Conservation (phyloP, 805 yeast genomes). For the Yarrowia osloensis region DNA sequence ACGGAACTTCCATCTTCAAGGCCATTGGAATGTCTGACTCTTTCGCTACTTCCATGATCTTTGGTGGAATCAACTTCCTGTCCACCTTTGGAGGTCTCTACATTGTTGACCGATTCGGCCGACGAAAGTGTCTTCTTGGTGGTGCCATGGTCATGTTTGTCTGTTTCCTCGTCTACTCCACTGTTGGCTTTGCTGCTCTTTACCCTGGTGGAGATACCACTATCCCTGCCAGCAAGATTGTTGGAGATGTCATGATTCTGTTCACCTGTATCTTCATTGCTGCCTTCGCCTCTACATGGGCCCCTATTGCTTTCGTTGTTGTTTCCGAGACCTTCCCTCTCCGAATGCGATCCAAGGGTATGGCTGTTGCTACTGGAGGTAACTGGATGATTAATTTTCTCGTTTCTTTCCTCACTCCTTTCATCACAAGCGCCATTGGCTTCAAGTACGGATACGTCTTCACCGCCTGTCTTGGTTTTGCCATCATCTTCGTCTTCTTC, state of each 20-base stretch:
- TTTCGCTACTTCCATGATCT: slow-evolving; percentile 55
- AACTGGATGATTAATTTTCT: slow-evolving; percentile 51
- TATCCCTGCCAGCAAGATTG: slow-evolving; percentile 41
- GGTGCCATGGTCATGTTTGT: slow-evolving; percentile 54
- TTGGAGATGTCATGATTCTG: slow-evolving; percentile 57
- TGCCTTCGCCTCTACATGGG: slow-evolving; percentile 60
- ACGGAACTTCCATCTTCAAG: slow-evolving; percentile 59
- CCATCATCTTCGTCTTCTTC: slow-evolving; percentile 69
- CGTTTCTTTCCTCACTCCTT: slow-evolving; percentile 69
- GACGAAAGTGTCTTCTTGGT: slow-evolving; percentile 50
- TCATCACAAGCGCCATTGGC: slow-evolving; percentile 60
- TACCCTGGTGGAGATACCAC: slow-evolving; percentile 43
- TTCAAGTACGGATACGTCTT: slow-evolving; percentile 67
- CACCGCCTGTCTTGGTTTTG: slow-evolving; percentile 60
- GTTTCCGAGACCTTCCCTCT: slow-evolving; percentile 66
- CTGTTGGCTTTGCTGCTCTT: slow-evolving; percentile 48
- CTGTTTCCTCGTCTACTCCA: slow-evolving; percentile 55
- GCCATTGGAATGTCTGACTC: slow-evolving; percentile 51
- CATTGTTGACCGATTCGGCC: slow-evolving; percentile 55
- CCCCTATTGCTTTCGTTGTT: slow-evolving; percentile 67
- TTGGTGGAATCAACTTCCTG: slow-evolving; percentile 56
- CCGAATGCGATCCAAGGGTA: slow-evolving; percentile 62
- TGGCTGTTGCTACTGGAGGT: slow-evolving; percentile 58
- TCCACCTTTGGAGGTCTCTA: slow-evolving; percentile 53
- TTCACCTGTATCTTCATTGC: slow-evolving; percentile 55